phyloP scores from a whole-genome alignment of 83 land plant species.

The Picea abies region DNA sequence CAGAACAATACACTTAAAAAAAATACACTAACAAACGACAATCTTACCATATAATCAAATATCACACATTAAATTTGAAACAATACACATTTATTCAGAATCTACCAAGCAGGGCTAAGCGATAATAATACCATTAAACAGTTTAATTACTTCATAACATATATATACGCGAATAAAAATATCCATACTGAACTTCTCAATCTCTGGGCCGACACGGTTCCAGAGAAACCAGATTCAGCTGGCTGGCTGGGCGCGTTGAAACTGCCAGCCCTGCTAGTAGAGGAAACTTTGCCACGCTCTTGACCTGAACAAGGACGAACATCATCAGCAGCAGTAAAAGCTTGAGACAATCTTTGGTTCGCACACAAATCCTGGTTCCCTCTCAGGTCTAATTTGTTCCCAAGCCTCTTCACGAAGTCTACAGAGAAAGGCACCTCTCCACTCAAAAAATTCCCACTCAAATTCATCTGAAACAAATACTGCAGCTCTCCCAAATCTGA shows the following conservation, averaged over 20 bases:
- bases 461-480: no score
- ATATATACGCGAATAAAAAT: no score
- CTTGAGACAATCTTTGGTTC: not conserved
- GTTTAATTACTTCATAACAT: no score
- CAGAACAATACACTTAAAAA: no score
- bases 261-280: not conserved
- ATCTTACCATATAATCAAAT: no score
- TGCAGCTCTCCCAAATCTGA: no score
- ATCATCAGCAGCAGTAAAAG: not conserved
- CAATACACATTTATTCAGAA: no score
- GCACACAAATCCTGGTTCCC: slow-evolving; percentile 47
- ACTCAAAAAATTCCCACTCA: slow-evolving; percentile 14
- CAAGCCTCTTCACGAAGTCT: slow-evolving; percentile 44
- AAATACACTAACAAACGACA: no score
- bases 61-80: no score
- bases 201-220: not conserved
- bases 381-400: slow-evolving; percentile 45
- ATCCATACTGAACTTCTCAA: not conserved
- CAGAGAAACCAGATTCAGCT: not conserved
- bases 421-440: slow-evolving; percentile 37
- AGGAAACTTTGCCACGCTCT: not conserved
- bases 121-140: no score
- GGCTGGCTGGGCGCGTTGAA: not conserved
- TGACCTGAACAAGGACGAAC: not conserved
- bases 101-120: no score